phyloP scores from a whole-genome alignment of 495 filamentous ascomycete species.

The Lophium mytilinum region DNA sequence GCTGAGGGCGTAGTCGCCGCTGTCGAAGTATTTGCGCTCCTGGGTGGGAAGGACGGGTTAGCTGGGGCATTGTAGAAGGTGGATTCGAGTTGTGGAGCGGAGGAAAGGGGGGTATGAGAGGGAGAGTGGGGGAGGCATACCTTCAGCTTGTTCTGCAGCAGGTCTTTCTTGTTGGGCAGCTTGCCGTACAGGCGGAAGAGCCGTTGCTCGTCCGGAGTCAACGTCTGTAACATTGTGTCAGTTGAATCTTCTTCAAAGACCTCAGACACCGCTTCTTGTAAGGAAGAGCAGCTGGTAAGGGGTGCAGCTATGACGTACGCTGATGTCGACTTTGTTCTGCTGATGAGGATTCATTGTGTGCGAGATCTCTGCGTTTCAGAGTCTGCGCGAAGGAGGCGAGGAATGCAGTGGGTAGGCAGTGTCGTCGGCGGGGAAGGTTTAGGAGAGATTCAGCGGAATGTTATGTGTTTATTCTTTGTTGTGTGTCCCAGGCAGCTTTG shows the following conservation, averaged over 20 bases:
- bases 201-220: slow-evolving; percentile 87
- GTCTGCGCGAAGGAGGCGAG: neutral
- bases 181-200: slow-evolving; percentile 96
- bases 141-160: slow-evolving; percentile 94
- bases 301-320: slow-evolving; percentile 51
- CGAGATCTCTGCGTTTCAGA: neutral
- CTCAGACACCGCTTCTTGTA: neutral
- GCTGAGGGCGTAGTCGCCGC: slow-evolving; percentile 92
- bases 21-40: slow-evolving; percentile 99
- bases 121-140: slow-evolving; percentile 31
- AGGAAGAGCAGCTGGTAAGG: slow-evolving; percentile 3
- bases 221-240: slow-evolving; percentile 46
- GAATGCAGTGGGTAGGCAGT: neutral
- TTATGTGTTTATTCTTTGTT: slow-evolving; percentile 24
- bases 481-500: slow-evolving; percentile 2
- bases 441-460: neutral
- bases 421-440: neutral
- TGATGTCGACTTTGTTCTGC: slow-evolving; percentile 94
- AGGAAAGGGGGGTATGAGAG: neutral
- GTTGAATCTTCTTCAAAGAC: neutral
- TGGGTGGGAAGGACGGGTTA: slow-evolving; percentile 32
- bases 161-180: slow-evolving; percentile 88
- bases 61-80: neutral
- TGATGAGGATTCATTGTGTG: slow-evolving; percentile 84
- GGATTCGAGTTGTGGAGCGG: neutral